Evolutionary conservation across 1,284 basidiomycete genomes (phyloP), one percentile per base, ranked within the genome.

Genomic region (Fomitiporia mediterranea): DNA sequence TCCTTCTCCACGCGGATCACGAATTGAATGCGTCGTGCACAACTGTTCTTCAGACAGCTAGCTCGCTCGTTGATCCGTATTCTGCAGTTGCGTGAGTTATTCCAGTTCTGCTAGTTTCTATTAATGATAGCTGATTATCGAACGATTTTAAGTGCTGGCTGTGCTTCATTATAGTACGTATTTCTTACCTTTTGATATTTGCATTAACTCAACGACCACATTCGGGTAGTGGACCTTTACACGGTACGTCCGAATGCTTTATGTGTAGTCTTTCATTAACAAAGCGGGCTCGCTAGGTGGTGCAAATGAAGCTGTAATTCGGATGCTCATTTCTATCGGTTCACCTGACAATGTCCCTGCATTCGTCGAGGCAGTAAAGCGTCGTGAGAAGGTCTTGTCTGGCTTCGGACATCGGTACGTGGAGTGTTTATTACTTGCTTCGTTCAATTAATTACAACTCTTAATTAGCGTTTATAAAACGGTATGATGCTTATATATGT

Each of bases 1-100:
- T 94, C 76, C 75, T 94, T 56, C 73, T 94, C 17, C 91, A 94
- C 65, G 91, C 91, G 0, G 92, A 94, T 66, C 91, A 93, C 66
- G 91, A 94, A 66, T 72, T 94, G 62, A 94, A 94, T 62, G 89
- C 89, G 15, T 87, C 83, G 2, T 83, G 86, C 44, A 91, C 91
- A 1, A 91, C 91, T 0, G 87, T 91, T 17, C 73, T 93, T 51
- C 91, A 93, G 66, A 90, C 89, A 0, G 90, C 82, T n/a, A 90
- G 86, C 60, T 91, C 91, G 4, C 76, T 94, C 25, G 91, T 91
- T 2, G 91, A 94, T 64, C 91, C 92, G 0, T 94, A 89, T 68
- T 89, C 85, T 52, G 91, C 89, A 3, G 81, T 94, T 53, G 83
- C 90, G 79, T 86, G 64, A 59, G 74, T 74, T 70, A 67, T 15